Conservation (phyloP, 1,139 yeast genomes). For the Scheffersomyces illinoinensis region DNA sequence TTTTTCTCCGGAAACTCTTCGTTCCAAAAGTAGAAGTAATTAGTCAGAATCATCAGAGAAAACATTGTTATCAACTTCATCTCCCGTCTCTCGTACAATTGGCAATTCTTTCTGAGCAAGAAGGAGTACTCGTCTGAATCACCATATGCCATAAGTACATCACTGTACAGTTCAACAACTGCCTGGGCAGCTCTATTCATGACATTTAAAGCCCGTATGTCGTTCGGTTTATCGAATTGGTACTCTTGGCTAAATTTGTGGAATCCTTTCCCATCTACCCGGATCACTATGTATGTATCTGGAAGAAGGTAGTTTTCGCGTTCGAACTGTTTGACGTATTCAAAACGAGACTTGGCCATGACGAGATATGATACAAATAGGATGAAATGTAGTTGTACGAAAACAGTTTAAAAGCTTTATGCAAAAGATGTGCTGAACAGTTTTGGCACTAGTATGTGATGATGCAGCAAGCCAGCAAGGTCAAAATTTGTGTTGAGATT, state of each 20-base stretch:
- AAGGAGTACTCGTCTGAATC: constrained; percentile 95
- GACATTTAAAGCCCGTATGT: constrained; percentile 65
- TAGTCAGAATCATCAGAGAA: constrained; percentile 79
- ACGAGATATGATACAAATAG: neutral
- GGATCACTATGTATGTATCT: constrained; percentile 75
- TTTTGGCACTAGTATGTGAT: too few species aligned
- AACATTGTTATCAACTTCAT: constrained; percentile 77
- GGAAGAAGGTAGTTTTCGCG: constrained; percentile 71
- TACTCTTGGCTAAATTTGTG: constrained; percentile 79
- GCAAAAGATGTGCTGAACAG: too few species aligned
- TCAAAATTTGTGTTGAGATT: too few species aligned
- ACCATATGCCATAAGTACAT: constrained; percentile 82
- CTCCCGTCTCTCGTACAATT: constrained; percentile 78
- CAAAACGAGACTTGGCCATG: constrained; percentile 33
- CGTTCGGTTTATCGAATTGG: constrained; percentile 85
- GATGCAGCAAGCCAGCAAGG: too few species aligned
- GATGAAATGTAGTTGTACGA: neutral
- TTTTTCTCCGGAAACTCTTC: constrained; percentile 53
- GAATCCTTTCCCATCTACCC: constrained; percentile 94
- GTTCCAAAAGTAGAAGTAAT: constrained; percentile 70
- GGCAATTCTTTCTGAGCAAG: constrained; percentile 60
- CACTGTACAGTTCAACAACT: constrained; percentile 65
- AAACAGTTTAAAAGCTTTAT: too few species aligned
- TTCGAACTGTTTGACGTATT: constrained; percentile 85
- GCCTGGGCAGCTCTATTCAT: constrained; percentile 81